Percentiles rank a stretch among this genome's conserved stretches.
Conservation (phyloP, 129 eudicot genomes). For the Tanacetum coccineum region DNA sequence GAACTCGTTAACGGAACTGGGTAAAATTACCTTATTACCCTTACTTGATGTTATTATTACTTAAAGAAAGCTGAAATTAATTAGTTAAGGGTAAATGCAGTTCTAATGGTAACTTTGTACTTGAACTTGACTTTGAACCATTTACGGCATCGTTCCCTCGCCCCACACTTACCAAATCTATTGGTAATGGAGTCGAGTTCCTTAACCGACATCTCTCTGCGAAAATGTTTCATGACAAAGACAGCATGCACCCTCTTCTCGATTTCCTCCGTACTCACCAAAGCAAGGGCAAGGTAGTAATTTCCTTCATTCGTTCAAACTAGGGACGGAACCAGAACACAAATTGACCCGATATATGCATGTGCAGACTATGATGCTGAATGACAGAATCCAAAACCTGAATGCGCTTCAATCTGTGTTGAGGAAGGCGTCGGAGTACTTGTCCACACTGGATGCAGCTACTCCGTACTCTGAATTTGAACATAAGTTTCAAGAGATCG, state of each 20-base stretch:
- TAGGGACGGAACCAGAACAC: too few relatives aligned
- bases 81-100: constrained; percentile 17
- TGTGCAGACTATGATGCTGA: constrained; percentile 77
- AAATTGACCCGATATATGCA: not conserved
- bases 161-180: constrained; percentile 81
- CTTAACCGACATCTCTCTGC: constrained; percentile 91
- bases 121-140: constrained; percentile 86
- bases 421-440: constrained; percentile 73
- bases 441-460: constrained; percentile 48
- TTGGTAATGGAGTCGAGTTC: constrained; percentile 93
- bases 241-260: constrained; percentile 83
- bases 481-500: constrained; percentile 67
- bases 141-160: constrained; percentile 75
- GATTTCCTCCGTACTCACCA: constrained; percentile 71
- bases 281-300: constrained; percentile 69
- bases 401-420: constrained; percentile 60
- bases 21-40: too few relatives aligned
- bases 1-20: too few relatives aligned
- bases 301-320: too few relatives aligned
- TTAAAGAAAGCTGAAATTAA: too few relatives aligned
- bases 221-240: constrained; percentile 91
- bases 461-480: constrained; percentile 67
- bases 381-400: constrained; percentile 64
- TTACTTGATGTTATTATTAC: too few relatives aligned
- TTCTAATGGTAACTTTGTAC: constrained; percentile 66